Evolutionary conservation across 1,284 basidiomycete genomes (phyloP), one percentile per base, ranked within the genome.

Genomic region (Paramarasmius palmivorus): DNA sequence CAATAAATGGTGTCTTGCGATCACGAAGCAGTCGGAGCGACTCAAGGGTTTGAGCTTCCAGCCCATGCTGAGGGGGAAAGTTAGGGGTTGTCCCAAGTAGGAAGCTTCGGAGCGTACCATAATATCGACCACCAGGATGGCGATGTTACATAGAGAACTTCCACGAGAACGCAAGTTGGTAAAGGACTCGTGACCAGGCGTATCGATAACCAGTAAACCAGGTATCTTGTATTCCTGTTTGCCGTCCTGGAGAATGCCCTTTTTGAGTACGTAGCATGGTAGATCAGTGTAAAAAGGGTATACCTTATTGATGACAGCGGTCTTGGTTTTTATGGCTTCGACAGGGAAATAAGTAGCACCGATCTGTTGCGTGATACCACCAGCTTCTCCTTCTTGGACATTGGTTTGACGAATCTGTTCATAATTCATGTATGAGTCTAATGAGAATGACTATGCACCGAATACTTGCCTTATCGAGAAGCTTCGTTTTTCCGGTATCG

Each of bases 291-390:
- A 53, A 44, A 57, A 42, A 52, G 50, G 50, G 68, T 71, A 50
- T 58, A 86, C 90, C 73, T 84, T 90, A 74, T 98, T 96, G 72
- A 99, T 76, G 17, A 97, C 94, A 17, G 79, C 77, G 1, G 96
- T 98, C 81, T 99, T 99, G 53, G 84, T 83, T 72, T 90, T 86
- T 69, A 99, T 97, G 6, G 95, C 94, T n/a, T 95, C 92, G 47
- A 91, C 88, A 45, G 97, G 97, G 86, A 99, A 99, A 79, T 97
- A 99, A 0, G 97, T 99, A n/a, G 97, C 97, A 80, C 97, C 97
- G 63, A 99, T 99, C 70, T 99, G 97, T 73, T 99, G 97, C 0
- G 97, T 99, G 70, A 99, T 99, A 78, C 97, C 97, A 68, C 97
- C 97, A 1, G 97, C 97, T 82, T 99, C 97, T 56, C 97, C 97